Percentiles rank a stretch among this genome's conserved stretches.
These are phyloP conservation scores for Ambrosia artemisiifolia DNA, from an alignment of 129 eudicot genomes.

Conservation along the genomic window DNA sequence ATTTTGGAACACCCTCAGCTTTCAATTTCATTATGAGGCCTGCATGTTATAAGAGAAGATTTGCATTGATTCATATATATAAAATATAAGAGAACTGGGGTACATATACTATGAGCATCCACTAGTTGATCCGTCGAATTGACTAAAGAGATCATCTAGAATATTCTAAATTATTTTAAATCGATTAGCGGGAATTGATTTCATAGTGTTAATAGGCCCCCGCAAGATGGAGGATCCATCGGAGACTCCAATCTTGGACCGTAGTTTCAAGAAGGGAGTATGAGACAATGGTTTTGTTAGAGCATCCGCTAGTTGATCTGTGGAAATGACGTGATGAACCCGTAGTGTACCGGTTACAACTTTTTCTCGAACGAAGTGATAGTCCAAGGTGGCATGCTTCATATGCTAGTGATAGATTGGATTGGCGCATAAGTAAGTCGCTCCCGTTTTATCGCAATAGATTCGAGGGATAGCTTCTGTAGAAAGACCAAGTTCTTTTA, in stretches of 20 bases:
- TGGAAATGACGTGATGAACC: background rate
- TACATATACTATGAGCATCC: too few relatives aligned
- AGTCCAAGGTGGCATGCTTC: background rate
- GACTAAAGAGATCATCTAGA: too few relatives aligned
- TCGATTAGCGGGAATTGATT: too few relatives aligned
- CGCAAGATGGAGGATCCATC: background rate
- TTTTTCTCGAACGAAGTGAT: background rate
- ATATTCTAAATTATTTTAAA: too few relatives aligned
- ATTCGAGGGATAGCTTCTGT: background rate
- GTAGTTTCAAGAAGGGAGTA: background rate
- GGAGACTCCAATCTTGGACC: background rate
- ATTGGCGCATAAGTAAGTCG: background rate
- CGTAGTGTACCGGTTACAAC: background rate
- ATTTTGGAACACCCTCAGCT: too few relatives aligned
- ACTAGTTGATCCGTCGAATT: too few relatives aligned
- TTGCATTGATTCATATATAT: too few relatives aligned
- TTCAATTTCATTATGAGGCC: too few relatives aligned
- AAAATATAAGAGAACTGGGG: too few relatives aligned
- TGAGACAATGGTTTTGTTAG: background rate
- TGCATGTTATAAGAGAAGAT: too few relatives aligned
- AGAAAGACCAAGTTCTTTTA: background rate
- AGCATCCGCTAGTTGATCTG: background rate
- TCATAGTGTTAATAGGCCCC: background rate
- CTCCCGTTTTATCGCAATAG: background rate
- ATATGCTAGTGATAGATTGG: background rate